These are phyloP conservation scores for Eutrema salsugineum DNA, from an alignment of 441 rosid genomes.

Conservation along the genomic window DNA sequence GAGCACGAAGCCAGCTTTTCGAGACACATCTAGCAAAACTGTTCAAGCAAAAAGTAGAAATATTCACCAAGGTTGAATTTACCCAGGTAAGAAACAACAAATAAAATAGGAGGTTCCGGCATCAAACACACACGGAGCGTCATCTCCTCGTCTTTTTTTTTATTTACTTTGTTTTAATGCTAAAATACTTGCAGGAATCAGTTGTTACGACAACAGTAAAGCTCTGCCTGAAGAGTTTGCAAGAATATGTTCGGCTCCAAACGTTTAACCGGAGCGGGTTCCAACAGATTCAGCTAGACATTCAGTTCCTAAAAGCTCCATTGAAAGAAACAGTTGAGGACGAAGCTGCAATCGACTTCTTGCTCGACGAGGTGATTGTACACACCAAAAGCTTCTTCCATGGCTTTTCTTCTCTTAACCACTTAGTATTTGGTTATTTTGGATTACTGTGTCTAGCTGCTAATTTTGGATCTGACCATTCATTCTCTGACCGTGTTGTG, in stretches of 20 bases:
- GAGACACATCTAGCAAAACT: constrained; percentile 99
- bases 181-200: constrained; percentile 68
- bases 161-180: not conserved
- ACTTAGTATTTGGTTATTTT: not conserved
- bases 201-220: constrained; percentile 68
- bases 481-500: not conserved
- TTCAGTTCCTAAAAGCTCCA: constrained; percentile 85
- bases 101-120: not conserved
- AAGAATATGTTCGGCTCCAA: constrained; percentile 95
- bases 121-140: not conserved
- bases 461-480: not conserved
- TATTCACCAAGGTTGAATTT: constrained; percentile 89
- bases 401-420: not conserved
- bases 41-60: constrained; percentile 97
- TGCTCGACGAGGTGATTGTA: constrained; percentile 90
- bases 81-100: constrained; percentile 59
- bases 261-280: constrained; percentile 95
- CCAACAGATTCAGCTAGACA: constrained; percentile 97
- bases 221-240: constrained; percentile 89
- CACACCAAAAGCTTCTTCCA: not conserved
- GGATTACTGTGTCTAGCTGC: not conserved
- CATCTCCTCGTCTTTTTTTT: not conserved
- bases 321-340: constrained; percentile 73
- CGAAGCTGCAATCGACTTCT: constrained; percentile 88
- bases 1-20: constrained; percentile 92